phyloP scores from a whole-genome alignment of 1,284 basidiomycete genomes.

The Ustilago curta region DNA sequence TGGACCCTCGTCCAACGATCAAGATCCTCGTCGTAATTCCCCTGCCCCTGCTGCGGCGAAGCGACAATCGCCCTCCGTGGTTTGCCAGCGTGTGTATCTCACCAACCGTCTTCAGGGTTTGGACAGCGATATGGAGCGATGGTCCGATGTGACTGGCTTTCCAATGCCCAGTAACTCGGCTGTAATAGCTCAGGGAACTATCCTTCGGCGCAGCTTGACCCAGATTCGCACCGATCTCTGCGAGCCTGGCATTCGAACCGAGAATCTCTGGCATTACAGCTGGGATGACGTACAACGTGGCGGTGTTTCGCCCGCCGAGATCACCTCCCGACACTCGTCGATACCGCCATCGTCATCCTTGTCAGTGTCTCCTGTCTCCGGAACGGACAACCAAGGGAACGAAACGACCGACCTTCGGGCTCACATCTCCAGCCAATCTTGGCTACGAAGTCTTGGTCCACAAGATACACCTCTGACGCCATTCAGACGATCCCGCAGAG shows the following conservation, averaged over 20 bases:
- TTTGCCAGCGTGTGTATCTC: constrained; percentile 45
- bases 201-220: constrained; percentile 33
- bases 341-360: not conserved
- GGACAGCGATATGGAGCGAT: constrained; percentile 40
- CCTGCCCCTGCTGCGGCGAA: not conserved
- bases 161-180: constrained; percentile 41
- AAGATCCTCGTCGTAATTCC: not conserved
- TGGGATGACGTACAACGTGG: constrained; percentile 29
- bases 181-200: constrained; percentile 43
- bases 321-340: not conserved
- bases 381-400: not conserved
- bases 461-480: not conserved
- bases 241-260: constrained; percentile 45
- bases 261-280: constrained; percentile 44
- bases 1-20: not conserved
- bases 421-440: constrained; percentile 37
- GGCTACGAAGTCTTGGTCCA: constrained; percentile 32
- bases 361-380: not conserved
- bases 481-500: not conserved
- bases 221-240: constrained; percentile 41
- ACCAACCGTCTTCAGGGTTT: constrained; percentile 46
- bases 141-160: constrained; percentile 39
- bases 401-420: constrained; percentile 3
- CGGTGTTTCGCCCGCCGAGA: not conserved
- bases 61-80: constrained; percentile 25